Evolutionary conservation across 352 stramenopile genomes (phyloP), one percentile per base, ranked within the genome.

Genomic region (Globisporangium takayamanum): DNA sequence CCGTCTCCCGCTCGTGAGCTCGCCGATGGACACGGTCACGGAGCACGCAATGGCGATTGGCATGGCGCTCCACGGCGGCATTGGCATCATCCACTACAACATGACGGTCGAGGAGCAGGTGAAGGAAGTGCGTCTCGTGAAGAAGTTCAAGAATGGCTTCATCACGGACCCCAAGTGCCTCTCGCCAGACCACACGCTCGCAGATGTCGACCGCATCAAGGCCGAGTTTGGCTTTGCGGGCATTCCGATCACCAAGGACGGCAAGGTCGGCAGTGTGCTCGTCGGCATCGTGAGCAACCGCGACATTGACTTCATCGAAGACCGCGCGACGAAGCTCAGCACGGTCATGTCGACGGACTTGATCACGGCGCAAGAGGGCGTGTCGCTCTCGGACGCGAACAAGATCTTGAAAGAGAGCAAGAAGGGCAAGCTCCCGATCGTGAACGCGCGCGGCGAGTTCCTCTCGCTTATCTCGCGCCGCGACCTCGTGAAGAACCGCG

Each of bases 41-140:
- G 98, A 99, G 80, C 84, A 97, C 70, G 86, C 96, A 50, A 99
- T 99, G 97, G 98, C 98, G 50, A 99, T 99, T 62, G 88, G 89
- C 55, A 99, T 99, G 96, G 98, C 97, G 7, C 80, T 99, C 41
- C 96, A 99, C 77, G 98, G 98, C 45, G 94, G 95, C 39, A 98
- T 99, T 62, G 98, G 98, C 36, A 98, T 99, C 67, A 99, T 99
- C 67, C 98, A 99, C 80, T 99, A 99, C 77, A 99, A 99, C 89
- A 98, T 99, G 84, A 97, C 84, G 30, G 72, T 98, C 30, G 92
- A 98, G 62, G 96, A 99, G 60, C 97, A 99, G 78, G 97, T 89
- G 26, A 93, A 94, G 66, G 87, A 95, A 66, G 90, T 97, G 73
- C 71, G 73, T 37, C 75, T 94, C 22, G 97, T 99, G 33, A 99